phyloP scores from a whole-genome alignment of 2,329 filamentous ascomycete species.

The Whalleya microplaca region DNA sequence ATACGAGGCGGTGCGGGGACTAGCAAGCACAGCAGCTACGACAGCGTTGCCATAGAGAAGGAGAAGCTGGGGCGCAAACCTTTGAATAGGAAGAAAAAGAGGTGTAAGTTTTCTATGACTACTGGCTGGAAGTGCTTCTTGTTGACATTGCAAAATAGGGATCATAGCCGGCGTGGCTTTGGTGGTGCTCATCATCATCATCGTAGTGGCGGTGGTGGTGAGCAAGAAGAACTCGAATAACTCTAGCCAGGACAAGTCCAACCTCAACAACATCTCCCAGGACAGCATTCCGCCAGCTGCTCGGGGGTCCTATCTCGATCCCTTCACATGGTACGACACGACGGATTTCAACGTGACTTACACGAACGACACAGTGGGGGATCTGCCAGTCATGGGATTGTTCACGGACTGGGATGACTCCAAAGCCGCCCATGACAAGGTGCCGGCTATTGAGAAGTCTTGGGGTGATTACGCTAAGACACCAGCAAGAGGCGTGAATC shows the following conservation, averaged over 20 bases:
- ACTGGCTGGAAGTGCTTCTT: not conserved
- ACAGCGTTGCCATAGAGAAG: slow-evolving; percentile 56
- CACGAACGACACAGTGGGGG: slow-evolving; percentile 81
- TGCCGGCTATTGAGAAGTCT: slow-evolving; percentile 73
- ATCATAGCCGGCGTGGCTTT: slow-evolving; percentile 59
- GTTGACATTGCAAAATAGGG: slow-evolving; percentile 45
- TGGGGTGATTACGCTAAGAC: slow-evolving; percentile 78
- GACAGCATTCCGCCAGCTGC: slow-evolving; percentile 66
- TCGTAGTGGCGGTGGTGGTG: slow-evolving; percentile 68
- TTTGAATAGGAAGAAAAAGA: slow-evolving; percentile 61
- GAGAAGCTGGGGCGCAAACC: slow-evolving; percentile 45
- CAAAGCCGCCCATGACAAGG: slow-evolving; percentile 73
- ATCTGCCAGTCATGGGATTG: slow-evolving; percentile 88
- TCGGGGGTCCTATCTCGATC: slow-evolving; percentile 79
- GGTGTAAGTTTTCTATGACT: slow-evolving; percentile 53
- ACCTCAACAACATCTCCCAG: slow-evolving; percentile 56
- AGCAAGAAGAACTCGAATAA: slow-evolving; percentile 60
- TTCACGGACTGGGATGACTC: slow-evolving; percentile 86
- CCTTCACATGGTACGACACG: slow-evolving; percentile 90
- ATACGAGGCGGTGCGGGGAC: slow-evolving; percentile 46
- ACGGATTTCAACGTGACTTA: slow-evolving; percentile 93
- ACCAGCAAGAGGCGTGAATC: slow-evolving; percentile 86
- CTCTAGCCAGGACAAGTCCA: slow-evolving; percentile 43
- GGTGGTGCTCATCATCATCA: slow-evolving; percentile 66
- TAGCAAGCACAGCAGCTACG: slow-evolving; percentile 46